Percentiles rank a stretch among this genome's conserved stretches.
phyloP scores from a whole-genome alignment of 1,284 basidiomycete species.

The Cryptococcus depauperatus region DNA sequence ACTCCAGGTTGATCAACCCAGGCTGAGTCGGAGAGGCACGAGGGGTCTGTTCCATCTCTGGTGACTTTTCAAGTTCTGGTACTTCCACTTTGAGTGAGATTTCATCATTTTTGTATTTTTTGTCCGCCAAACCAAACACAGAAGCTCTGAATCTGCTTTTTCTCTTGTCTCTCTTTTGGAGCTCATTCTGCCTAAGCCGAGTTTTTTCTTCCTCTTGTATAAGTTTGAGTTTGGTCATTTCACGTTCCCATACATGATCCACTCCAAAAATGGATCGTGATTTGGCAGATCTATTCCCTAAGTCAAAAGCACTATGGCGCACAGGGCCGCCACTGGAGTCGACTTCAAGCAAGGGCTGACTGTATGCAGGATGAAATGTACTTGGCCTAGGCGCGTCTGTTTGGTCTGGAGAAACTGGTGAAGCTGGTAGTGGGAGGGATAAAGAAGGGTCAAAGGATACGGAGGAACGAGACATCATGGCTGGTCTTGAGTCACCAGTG shows the following conservation, averaged over 20 bases:
- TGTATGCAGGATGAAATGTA: neutral
- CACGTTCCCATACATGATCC: conserved; percentile 42
- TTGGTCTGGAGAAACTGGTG: conserved; percentile 5
- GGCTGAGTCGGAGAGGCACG: too few species aligned
- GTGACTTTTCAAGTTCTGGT: too few species aligned
- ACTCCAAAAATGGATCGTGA: conserved; percentile 40
- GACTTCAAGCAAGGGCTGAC: conserved; percentile 3
- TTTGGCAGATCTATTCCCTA: conserved; percentile 12
- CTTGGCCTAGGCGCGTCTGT: conserved; percentile 7
- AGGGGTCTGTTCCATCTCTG: too few species aligned
- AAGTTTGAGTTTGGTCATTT: conserved; percentile 36
- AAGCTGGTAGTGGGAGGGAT: neutral
- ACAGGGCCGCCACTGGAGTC: conserved; percentile 7
- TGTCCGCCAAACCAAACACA: too few species aligned
- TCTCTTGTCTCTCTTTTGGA: conserved; percentile 9
- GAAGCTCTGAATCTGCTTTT: too few species aligned
- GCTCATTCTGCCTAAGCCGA: conserved; percentile 7
- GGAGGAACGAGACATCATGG: conserved; percentile 39
- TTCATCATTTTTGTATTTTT: too few species aligned
- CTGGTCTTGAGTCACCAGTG: conserved; percentile 41
- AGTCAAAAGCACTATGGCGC: neutral
- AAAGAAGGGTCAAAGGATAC: conserved; percentile 5
- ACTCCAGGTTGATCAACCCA: too few species aligned
- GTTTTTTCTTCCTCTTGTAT: conserved; percentile 26
- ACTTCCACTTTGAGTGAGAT: too few species aligned